These are phyloP conservation scores for Eremochloa ophiuroides DNA, from an alignment of 176 grass and related monocot genomes.

Conservation along the genomic window DNA sequence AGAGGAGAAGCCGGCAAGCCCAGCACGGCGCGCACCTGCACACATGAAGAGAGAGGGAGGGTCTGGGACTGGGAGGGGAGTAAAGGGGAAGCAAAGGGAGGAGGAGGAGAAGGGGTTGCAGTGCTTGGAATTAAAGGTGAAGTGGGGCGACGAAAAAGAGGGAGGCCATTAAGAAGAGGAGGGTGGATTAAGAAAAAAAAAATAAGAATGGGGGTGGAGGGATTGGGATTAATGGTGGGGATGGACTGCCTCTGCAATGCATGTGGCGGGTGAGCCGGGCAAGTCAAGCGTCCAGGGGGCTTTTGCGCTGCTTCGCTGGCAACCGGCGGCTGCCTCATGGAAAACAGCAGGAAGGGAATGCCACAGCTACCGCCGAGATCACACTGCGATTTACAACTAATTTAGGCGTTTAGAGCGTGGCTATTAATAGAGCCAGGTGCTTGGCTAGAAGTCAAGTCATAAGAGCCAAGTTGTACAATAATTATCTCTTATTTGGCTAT, in stretches of 20 bases:
- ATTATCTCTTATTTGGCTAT: too few relatives aligned
- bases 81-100: constrained; percentile 44
- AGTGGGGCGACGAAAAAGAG: constrained; percentile 35
- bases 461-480: too few relatives aligned
- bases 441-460: too few relatives aligned
- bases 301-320: constrained; percentile 21
- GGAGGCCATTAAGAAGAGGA: constrained; percentile 37
- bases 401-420: neutral
- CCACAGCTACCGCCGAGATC: neutral
- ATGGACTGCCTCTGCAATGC: neutral
- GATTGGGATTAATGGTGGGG: constrained; percentile 31
- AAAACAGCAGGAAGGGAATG: neutral
- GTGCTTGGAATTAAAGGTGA: constrained; percentile 37
- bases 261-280: constrained; percentile 32
- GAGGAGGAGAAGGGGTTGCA: constrained; percentile 15
- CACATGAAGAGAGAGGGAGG: constrained; percentile 27
- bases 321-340: constrained; percentile 1
- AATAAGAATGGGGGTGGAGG: neutral
- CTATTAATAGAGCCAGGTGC: too few relatives aligned
- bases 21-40: constrained; percentile 39
- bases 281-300: constrained; percentile 35
- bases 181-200: constrained; percentile 31
- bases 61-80: constrained; percentile 34
- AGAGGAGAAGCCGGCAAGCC: constrained; percentile 37
- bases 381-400: neutral